Base-by-base conservation (phyloP, 1,139 yeast genomes). In the Yamadazyma triangularis region DNA sequence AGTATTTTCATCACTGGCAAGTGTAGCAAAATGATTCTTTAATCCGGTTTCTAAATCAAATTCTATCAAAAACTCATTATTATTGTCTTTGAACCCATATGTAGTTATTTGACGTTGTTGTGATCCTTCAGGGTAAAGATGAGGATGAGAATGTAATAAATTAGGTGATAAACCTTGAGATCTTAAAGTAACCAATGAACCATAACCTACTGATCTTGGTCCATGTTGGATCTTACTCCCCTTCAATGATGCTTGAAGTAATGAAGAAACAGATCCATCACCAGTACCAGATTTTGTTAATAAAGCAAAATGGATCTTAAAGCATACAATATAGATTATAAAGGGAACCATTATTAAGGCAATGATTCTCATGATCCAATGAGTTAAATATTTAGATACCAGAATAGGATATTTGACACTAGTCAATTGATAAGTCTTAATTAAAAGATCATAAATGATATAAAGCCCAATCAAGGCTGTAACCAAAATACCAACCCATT, bases 401-500 rank as follows among this genome's bases (percentile, higher is more conserved):
- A 45, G 24, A 4, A 58, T 62, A 40, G 27, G 69, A 47, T 53
- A 71, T 45, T 33, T 53, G 42, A 47, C 44, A 13, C 58, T 45
- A 4, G 44, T 37, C 16, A 49, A 29, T 50, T 80, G 79, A 51
- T 81, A 75, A 35, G 70, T 70, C 48, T 79, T 77, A 44, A 79
- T 65, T 63, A 79, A 69, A 35, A 91, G 67, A 45, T 91, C 97
- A 36, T 73, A 71, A 9, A 84, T 57, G 4, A 88, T 83, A 61
- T 88, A 91, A n/a, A 85, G 42, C 1, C 99, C 99, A 32, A 89
- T 84, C 15, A 89, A 61, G 0, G 76, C 72, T 8, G 96, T 93
- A 27, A 84, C 78, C 51, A 91, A 88, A 29, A 89, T 58, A 4
- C 98, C 98, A 13, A 91, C 97, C 96, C 95, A 87, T 60, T 91